Conservation (phyloP, 2,329 filamentous ascomycete genomes). For the Cytospora mali region DNA sequence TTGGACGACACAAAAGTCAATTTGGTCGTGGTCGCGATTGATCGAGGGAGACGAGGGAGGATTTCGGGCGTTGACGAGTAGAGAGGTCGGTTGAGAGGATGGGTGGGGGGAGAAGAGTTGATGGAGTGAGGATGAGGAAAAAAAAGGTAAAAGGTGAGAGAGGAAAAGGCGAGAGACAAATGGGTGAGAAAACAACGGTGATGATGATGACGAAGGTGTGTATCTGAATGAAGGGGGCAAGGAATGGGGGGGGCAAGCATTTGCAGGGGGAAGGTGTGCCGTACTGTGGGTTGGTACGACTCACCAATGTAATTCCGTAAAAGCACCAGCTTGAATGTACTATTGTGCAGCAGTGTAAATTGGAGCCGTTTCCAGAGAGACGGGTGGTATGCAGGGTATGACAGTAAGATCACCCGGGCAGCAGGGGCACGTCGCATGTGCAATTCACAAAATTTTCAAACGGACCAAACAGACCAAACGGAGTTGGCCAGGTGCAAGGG, state of each 20-base stretch:
- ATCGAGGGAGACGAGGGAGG: conserved; percentile 20
- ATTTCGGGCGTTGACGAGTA: conserved; percentile 26
- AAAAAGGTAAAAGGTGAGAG: conserved; percentile 16
- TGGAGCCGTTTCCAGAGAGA: background rate
- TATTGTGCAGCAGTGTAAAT: too few relatives aligned
- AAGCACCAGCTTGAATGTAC: background rate
- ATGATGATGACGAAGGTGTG: conserved; percentile 16
- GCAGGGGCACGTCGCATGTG: background rate
- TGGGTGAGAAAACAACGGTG: conserved; percentile 1
- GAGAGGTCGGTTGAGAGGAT: conserved; percentile 11
- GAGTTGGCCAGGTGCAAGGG: background rate
- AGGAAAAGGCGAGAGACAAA: conserved; percentile 7
- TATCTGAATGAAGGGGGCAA: conserved; percentile 15
- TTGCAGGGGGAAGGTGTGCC: background rate
- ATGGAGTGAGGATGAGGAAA: conserved; percentile 20
- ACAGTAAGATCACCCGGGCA: background rate
- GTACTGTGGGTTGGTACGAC: background rate
- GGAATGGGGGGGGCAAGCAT: background rate
- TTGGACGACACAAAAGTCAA: conserved; percentile 44
- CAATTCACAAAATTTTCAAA: background rate
- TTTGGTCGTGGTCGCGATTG: conserved; percentile 38
- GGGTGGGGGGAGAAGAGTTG: conserved; percentile 21
- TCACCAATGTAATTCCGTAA: background rate
- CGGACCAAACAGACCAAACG: background rate
- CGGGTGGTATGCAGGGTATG: background rate